Conservation (phyloP, 805 yeast genomes). For the Yamadazyma nakazawae region DNA sequence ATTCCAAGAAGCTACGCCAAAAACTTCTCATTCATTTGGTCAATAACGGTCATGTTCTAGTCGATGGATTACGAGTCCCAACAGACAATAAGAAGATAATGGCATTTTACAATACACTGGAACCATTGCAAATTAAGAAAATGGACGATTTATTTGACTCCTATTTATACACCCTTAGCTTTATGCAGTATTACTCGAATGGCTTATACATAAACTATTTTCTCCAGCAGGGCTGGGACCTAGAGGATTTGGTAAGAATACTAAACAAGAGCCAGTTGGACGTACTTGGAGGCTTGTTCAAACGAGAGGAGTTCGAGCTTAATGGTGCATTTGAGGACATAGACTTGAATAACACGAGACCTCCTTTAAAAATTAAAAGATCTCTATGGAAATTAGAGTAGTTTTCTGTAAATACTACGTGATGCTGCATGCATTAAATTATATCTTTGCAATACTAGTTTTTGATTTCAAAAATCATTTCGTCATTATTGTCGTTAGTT, state of each 20-base stretch:
- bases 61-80: slow-evolving; percentile 6
- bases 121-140: slow-evolving; percentile 18
- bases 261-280: slow-evolving; percentile 16
- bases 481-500: slow-evolving; percentile 14
- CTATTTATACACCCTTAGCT: slow-evolving; percentile 31
- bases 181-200: slow-evolving; percentile 21
- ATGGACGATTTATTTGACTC: slow-evolving; percentile 42
- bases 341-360: neutral
- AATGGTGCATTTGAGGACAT: neutral
- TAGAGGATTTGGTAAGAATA: slow-evolving; percentile 23
- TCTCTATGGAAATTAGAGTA: neutral
- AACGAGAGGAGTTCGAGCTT: neutral
- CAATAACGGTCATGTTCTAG: neutral
- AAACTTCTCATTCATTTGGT: slow-evolving; percentile 4
- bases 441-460: neutral
- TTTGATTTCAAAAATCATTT: slow-evolving; percentile 22
- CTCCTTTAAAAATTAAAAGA: slow-evolving; percentile 3
- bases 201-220: slow-evolving; percentile 15
- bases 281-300: slow-evolving; percentile 1
- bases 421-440: slow-evolving; percentile 1
- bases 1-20: slow-evolving; percentile 10
- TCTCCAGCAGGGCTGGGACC: slow-evolving; percentile 18
- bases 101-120: slow-evolving; percentile 1
- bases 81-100: slow-evolving; percentile 1
- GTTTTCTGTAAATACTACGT: neutral